Percentiles rank a stretch among this genome's conserved stretches.
These are phyloP conservation scores for Fragaria nilgerrensis DNA, from an alignment of 306 rosid genomes.

Conservation along the genomic window DNA sequence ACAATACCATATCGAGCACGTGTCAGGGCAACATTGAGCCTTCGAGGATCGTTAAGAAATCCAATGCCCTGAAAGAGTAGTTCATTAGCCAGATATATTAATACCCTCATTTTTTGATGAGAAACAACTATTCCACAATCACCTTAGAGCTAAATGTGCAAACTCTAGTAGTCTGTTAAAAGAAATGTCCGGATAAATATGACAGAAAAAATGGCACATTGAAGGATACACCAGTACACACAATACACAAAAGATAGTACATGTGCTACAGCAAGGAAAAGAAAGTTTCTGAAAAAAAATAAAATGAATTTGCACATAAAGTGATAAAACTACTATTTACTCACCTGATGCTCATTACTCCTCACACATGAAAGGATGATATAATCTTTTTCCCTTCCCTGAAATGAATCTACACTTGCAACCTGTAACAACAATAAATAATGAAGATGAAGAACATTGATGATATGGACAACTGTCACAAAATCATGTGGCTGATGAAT, in stretches of 20 bases:
- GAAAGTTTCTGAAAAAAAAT: background rate
- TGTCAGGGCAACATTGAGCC: constrained; percentile 98
- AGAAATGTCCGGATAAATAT: background rate
- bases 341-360: constrained; percentile 99
- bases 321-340: constrained; percentile 4
- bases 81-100: constrained; percentile 22
- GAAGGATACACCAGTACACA: background rate
- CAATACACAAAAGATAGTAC: background rate
- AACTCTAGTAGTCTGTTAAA: background rate
- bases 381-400: constrained; percentile 99
- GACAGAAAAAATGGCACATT: background rate
- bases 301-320: background rate
- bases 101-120: background rate
- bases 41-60: constrained; percentile 91
- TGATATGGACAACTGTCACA: constrained; percentile 2
- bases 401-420: constrained; percentile 99
- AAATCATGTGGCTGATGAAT: background rate
- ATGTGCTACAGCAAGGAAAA: background rate
- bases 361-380: constrained; percentile 96
- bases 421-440: constrained; percentile 55
- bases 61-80: constrained; percentile 77
- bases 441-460: background rate
- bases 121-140: background rate
- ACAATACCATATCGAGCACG: constrained; percentile 99
- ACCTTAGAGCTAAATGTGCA: background rate